These are phyloP conservation scores for Diaporthe aspalathi DNA, from an alignment of 2,329 filamentous ascomycete species.

Conservation along the genomic window DNA sequence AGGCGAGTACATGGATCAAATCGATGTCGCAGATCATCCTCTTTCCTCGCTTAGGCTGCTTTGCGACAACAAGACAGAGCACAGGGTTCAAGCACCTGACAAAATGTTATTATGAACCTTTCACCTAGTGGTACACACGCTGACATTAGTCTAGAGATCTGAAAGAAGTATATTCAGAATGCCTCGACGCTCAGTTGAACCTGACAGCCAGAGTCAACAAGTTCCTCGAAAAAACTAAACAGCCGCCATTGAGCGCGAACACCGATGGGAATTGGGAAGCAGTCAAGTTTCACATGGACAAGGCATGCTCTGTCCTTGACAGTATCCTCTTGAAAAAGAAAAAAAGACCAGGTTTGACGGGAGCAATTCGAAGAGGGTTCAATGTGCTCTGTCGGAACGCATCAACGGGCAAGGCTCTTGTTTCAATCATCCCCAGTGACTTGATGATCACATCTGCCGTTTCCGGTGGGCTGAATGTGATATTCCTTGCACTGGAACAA, in stretches of 20 bases:
- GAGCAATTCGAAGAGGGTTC: neutral
- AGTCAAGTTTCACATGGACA: neutral
- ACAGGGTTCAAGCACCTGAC: neutral
- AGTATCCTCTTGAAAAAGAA: neutral
- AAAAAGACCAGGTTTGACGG: neutral
- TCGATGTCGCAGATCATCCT: too few relatives aligned
- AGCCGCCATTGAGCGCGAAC: neutral
- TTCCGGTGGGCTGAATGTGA: neutral
- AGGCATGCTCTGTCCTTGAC: neutral
- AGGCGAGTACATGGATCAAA: neutral
- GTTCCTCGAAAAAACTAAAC: neutral
- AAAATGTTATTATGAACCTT: neutral
- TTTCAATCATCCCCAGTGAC: neutral
- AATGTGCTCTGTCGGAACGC: neutral
- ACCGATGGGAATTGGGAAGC: neutral
- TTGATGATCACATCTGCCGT: conserved; percentile 3
- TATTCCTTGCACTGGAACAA: neutral
- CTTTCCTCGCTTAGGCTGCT: neutral
- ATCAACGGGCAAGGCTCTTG: neutral
- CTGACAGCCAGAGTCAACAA: neutral
- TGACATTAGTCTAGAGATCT: neutral
- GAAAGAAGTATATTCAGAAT: neutral
- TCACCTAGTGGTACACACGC: too few relatives aligned
- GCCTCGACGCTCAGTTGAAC: accelerated
- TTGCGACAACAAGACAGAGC: neutral